Evolutionary conservation across 2,329 filamentous ascomycete species (phyloP).

Genomic region (Leptographium galeiforme): DNA sequence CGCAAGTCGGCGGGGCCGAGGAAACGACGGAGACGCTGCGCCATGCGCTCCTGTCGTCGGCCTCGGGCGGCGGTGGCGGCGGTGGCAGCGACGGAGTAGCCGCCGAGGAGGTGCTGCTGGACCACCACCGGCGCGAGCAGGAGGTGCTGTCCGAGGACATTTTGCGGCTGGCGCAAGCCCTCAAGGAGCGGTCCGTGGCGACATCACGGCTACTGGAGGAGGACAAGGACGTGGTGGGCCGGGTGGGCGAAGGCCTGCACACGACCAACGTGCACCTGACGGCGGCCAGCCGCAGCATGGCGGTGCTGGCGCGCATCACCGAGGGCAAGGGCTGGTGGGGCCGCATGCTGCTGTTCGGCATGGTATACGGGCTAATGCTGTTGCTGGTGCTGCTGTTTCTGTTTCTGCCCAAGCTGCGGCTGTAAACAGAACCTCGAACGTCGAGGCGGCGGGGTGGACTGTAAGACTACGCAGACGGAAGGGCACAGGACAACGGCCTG

Average conservation of each 20-base stretch:
- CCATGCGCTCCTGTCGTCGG: conserved; percentile 12
- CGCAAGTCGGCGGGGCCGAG: conserved; percentile 10
- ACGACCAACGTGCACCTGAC: conserved; percentile 66
- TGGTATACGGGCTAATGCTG: conserved; percentile 75
- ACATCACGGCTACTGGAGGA: conserved; percentile 60
- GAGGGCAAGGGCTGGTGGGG: conserved; percentile 85
- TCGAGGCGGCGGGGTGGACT: background rate
- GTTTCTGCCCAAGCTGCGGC: conserved; percentile 75
- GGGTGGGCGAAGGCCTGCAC: conserved; percentile 63
- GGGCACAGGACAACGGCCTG: background rate
- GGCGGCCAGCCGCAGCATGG: conserved; percentile 64
- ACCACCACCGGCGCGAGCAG: conserved; percentile 68
- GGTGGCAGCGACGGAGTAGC: conserved; percentile 22
- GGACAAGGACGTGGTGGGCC: conserved; percentile 57
- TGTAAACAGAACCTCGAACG: conserved; percentile 38
- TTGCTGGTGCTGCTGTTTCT: conserved; percentile 68
- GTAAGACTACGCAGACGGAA: no score
- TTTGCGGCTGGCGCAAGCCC: conserved; percentile 61
- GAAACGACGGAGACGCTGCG: conserved; percentile 24
- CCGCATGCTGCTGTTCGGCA: conserved; percentile 67
- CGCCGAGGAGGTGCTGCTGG: conserved; percentile 57
- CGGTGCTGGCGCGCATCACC: conserved; percentile 61
- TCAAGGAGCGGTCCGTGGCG: conserved; percentile 61
- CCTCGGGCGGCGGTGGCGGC: conserved; percentile 5
- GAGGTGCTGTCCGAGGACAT: conserved; percentile 70